Evolutionary conservation across 257 asterid species (phyloP), one percentile per base, ranked within the genome.

Genomic region (Perilla frutescens): DNA sequence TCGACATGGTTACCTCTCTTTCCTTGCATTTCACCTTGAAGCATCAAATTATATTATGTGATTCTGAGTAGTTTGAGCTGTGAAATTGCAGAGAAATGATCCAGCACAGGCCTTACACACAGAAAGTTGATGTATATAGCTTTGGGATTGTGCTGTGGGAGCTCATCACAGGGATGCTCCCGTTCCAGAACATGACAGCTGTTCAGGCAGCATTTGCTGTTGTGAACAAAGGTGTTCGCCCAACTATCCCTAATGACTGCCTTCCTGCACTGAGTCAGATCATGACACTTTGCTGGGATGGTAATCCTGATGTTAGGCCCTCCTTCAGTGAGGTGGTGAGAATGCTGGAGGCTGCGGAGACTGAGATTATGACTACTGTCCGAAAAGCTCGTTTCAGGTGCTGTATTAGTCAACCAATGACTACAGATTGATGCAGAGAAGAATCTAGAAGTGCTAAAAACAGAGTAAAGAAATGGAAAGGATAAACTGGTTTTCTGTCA

Each of bases 341-440:
- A 76, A 90, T 94, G 99, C 97, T 94, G 0, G 97, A 90, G 85
- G 90, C 87, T 73, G 97, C 99, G 0, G 97, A 94, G 84, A 87
- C 86, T 1, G 93, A 91, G 88, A 85, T 94, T 63, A 76, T 91
- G 96, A 91, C 96, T 0, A 88, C 85, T 1, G 97, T 90, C 62
- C 84, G 99, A 63, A 94, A 90, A 76, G 99, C 99, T 36, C 99
- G 97, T 72, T 94, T 94, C 90, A 86, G 99, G 88, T 94, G 99
- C 91, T 94, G 99, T 86, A 86, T 90, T 49, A 90, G 89, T 59
- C 92, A 82, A 43, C 97, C 98, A 0, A 94, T 88, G 93, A 91
- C 97, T 60, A 80, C 77, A 31, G 97, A 94, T 79, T 94, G 89
- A 86, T 66, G 73, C 71, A 15, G 62, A 50, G 72, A 68, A 73